A percentile compares a stretch with the other conserved stretches of the same genome.
These are phyloP conservation scores for Pugionium dolabratum DNA, from an alignment of 345 rosid genomes.

Conservation along the genomic window DNA sequence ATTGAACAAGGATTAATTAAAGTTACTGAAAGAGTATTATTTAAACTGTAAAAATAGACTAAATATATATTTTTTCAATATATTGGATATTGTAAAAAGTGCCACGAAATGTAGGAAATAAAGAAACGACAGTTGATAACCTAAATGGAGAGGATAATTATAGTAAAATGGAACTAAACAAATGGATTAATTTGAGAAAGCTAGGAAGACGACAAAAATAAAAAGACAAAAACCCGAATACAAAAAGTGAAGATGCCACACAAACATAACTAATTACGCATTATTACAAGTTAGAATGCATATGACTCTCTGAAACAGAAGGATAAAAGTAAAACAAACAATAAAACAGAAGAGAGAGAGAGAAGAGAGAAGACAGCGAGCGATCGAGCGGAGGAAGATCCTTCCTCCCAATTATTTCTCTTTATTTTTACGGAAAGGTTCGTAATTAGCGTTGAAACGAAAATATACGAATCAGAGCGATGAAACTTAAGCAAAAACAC, in stretches of 20 bases:
- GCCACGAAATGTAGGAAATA: constrained; percentile 16
- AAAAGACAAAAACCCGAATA: background rate
- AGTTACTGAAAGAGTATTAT: too few relatives aligned
- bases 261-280: background rate
- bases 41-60: too few relatives aligned
- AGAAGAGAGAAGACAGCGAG: background rate
- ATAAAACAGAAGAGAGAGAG: constrained; percentile 4
- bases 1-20: too few relatives aligned
- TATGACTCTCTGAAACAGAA: constrained; percentile 13
- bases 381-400: constrained; percentile 36
- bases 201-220: too few relatives aligned
- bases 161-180: background rate
- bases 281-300: constrained; percentile 30
- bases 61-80: too few relatives aligned
- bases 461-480: constrained; percentile 6
- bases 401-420: constrained; percentile 27
- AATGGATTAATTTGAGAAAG: too few relatives aligned
- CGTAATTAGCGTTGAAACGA: constrained; percentile 15
- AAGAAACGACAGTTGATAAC: constrained; percentile 18
- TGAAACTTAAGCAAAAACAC: constrained; percentile 37
- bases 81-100: constrained; percentile 2
- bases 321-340: background rate
- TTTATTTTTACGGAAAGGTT: constrained; percentile 36
- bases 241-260: too few relatives aligned
- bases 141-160: background rate